These are phyloP conservation scores for Rhodamnia rubescens DNA, from an alignment of 345 rosid genomes.

Conservation along the genomic window DNA sequence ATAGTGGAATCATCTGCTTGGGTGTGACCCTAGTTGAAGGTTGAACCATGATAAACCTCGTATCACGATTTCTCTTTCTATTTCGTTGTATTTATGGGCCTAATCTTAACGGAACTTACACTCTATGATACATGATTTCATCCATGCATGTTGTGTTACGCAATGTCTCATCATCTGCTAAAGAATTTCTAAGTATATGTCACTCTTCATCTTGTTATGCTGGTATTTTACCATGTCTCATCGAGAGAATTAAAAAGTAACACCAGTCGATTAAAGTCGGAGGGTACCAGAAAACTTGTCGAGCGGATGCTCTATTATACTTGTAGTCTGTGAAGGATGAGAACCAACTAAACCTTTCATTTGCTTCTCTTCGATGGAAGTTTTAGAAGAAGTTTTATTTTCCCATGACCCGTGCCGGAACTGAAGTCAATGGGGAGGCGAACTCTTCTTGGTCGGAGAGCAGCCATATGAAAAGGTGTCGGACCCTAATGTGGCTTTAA, in stretches of 20 bases:
- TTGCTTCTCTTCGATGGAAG: no score
- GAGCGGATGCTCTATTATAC: no score
- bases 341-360: no score
- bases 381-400: no score
- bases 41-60: no score
- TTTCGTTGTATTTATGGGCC: no score
- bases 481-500: not conserved
- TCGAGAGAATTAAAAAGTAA: not conserved
- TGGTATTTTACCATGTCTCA: not conserved
- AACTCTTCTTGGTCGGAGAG: not conserved
- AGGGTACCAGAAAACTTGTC: not conserved
- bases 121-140: not conserved
- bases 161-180: accelerated
- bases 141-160: not conserved
- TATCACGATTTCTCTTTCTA: no score
- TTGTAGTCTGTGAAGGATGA: no score
- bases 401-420: not conserved
- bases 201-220: not conserved
- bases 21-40: no score
- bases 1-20: no score
- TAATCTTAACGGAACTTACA: no score
- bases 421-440: not conserved
- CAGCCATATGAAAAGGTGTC: not conserved
- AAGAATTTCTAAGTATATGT: not conserved
- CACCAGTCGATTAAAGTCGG: not conserved